These are phyloP conservation scores for Arthroderma sp. DNA, from an alignment of 2,329 filamentous ascomycete species.

Conservation along the genomic window DNA sequence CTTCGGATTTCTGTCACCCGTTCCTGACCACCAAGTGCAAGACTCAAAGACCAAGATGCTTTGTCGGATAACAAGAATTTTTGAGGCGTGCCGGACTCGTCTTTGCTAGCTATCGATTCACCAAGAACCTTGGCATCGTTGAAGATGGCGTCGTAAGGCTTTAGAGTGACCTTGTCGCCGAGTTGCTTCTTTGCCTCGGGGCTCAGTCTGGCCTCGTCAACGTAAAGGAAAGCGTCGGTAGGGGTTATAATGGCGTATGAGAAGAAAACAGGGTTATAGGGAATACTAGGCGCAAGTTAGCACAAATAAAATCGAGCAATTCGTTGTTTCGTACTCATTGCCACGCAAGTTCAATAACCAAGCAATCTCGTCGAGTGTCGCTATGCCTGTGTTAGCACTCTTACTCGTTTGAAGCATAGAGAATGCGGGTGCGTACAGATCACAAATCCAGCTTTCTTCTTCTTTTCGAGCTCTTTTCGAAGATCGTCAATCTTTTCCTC, in stretches of 20 bases:
- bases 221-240: constrained; percentile 62
- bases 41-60: constrained; percentile 83
- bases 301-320: neutral
- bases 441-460: constrained; percentile 73
- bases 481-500: constrained; percentile 72
- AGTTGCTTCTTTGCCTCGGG: constrained; percentile 58
- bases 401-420: neutral
- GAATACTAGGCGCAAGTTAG: constrained; percentile 44
- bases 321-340: constrained; percentile 48
- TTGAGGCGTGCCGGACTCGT: constrained; percentile 23
- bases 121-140: constrained; percentile 58
- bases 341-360: constrained; percentile 98
- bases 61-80: constrained; percentile 81
- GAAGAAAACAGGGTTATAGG: constrained; percentile 97
- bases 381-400: constrained; percentile 14
- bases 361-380: constrained; percentile 89
- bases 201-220: constrained; percentile 66
- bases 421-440: constrained; percentile 42
- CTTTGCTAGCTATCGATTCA: constrained; percentile 24
- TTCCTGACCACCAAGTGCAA: constrained; percentile 71
- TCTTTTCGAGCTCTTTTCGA: constrained; percentile 83
- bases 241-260: constrained; percentile 84
- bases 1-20: constrained; percentile 78
- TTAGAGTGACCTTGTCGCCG: constrained; percentile 54
- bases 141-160: constrained; percentile 74